A percentile compares a stretch with the other conserved stretches of the same genome.
Conservation (phyloP, 306 rosid genomes). For the Gleditsia sinensis region DNA sequence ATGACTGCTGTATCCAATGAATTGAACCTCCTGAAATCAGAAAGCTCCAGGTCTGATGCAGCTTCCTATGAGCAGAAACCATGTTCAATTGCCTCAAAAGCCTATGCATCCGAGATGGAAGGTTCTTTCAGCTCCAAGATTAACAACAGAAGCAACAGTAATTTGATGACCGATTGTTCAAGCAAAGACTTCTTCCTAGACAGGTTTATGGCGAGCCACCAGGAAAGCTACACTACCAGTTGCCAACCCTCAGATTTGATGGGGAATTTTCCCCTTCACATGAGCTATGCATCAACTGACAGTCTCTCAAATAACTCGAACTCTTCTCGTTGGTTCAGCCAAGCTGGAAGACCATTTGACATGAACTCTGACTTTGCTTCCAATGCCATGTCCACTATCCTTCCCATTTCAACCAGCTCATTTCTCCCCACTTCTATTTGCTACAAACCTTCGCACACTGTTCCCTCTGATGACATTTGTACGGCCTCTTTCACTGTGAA, state of each 20-base stretch:
- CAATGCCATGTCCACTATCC: conserved; percentile 36
- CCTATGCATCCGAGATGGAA: conserved; percentile 27
- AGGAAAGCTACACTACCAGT: conserved; percentile 38
- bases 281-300: conserved; percentile 38
- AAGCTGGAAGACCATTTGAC: conserved; percentile 40
- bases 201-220: conserved; percentile 36
- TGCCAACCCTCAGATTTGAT: conserved; percentile 50
- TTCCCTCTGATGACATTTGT: conserved; percentile 41
- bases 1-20: conserved; percentile 38
- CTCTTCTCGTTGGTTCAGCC: conserved; percentile 47
- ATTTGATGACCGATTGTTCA: conserved; percentile 28
- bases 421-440: conserved; percentile 39
- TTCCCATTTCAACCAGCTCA: conserved; percentile 44
- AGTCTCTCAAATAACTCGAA: conserved; percentile 39
- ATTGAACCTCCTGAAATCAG: conserved; percentile 52
- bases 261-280: conserved; percentile 51
- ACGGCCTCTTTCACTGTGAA: conserved; percentile 40
- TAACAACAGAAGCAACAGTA: conserved; percentile 24
- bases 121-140: conserved; percentile 36
- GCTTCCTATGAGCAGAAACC: conserved; percentile 46
- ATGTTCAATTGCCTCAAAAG: conserved; percentile 34
- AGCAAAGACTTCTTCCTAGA: conserved; percentile 43
- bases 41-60: conserved; percentile 48
- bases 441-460: conserved; percentile 46
- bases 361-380: conserved; percentile 48